Evolutionary conservation across 768 basidiomycete species (phyloP).

Genomic region (Hericium erinaceus): DNA sequence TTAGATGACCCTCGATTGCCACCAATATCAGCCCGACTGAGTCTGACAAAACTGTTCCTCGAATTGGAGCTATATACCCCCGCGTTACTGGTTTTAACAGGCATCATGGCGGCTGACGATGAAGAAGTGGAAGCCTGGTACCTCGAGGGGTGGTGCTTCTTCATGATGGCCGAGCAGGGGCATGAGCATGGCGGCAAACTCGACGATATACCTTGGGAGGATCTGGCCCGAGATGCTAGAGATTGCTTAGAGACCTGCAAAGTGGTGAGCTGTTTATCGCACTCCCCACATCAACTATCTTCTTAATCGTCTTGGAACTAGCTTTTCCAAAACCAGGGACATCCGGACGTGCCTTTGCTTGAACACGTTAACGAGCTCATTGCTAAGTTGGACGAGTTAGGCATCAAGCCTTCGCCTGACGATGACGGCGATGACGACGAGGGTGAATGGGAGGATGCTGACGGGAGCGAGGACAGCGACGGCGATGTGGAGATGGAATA

Average conservation of each 20-base stretch:
- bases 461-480: slow-evolving; percentile 43
- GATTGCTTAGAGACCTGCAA: slow-evolving; percentile 81
- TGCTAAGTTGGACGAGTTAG: slow-evolving; percentile 51
- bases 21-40: slow-evolving; percentile 59
- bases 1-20: slow-evolving; percentile 63
- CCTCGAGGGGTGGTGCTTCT: slow-evolving; percentile 91
- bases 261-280: slow-evolving; percentile 37
- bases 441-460: slow-evolving; percentile 54
- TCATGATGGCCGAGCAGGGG: slow-evolving; percentile 67
- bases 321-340: slow-evolving; percentile 63
- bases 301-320: slow-evolving; percentile 19
- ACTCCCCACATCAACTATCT: neutral
- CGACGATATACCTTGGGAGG: slow-evolving; percentile 57
- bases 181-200: slow-evolving; percentile 40
- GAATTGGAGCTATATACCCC: slow-evolving; percentile 65
- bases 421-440: slow-evolving; percentile 46
- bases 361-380: slow-evolving; percentile 72
- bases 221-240: slow-evolving; percentile 68
- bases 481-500: slow-evolving; percentile 35
- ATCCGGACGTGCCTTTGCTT: slow-evolving; percentile 68
- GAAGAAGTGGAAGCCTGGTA: slow-evolving; percentile 90
- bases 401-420: slow-evolving; percentile 51
- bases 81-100: slow-evolving; percentile 69
- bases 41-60: slow-evolving; percentile 73
- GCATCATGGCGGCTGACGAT: slow-evolving; percentile 73